Percentiles rank a stretch among this genome's conserved stretches.
phyloP scores from a whole-genome alignment of 2,329 filamentous ascomycete species.

The Aspergillus tubingensis region DNA sequence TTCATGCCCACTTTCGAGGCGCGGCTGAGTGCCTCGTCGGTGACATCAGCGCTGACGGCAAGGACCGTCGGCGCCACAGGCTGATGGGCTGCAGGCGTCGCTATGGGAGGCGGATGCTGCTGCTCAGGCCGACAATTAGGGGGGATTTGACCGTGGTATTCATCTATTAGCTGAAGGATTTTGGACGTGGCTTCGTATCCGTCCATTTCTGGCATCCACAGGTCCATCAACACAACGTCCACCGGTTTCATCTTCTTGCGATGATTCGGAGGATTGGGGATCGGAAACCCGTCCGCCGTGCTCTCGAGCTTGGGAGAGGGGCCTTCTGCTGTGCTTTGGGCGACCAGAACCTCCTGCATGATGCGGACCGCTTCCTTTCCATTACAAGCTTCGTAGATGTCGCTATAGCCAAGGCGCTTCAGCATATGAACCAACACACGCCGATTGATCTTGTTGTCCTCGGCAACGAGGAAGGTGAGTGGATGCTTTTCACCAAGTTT shows the following conservation, averaged over 20 bases:
- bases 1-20: slow-evolving; percentile 66
- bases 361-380: slow-evolving; percentile 67
- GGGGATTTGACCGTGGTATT: slow-evolving; percentile 31
- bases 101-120: slow-evolving; percentile 17
- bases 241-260: slow-evolving; percentile 47
- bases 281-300: slow-evolving; percentile 14
- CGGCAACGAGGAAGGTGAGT: slow-evolving; percentile 68
- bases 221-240: slow-evolving; percentile 70
- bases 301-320: slow-evolving; percentile 7
- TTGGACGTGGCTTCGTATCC: slow-evolving; percentile 68
- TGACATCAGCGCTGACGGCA: slow-evolving; percentile 68
- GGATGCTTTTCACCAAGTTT: slow-evolving; percentile 62
- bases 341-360: slow-evolving; percentile 52
- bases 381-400: slow-evolving; percentile 66
- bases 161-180: slow-evolving; percentile 59
- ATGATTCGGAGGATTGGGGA: slow-evolving; percentile 25
- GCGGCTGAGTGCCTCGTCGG: slow-evolving; percentile 62
- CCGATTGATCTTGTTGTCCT: slow-evolving; percentile 73
- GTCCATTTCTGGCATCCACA: slow-evolving; percentile 76
- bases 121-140: slow-evolving; percentile 10
- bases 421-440: slow-evolving; percentile 68
- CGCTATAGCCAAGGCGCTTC: slow-evolving; percentile 64
- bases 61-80: slow-evolving; percentile 51
- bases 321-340: slow-evolving; percentile 22
- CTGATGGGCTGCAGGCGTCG: slow-evolving; percentile 29